phyloP scores from a whole-genome alignment of 805 yeast genomes.

The Candida glaebosa region DNA sequence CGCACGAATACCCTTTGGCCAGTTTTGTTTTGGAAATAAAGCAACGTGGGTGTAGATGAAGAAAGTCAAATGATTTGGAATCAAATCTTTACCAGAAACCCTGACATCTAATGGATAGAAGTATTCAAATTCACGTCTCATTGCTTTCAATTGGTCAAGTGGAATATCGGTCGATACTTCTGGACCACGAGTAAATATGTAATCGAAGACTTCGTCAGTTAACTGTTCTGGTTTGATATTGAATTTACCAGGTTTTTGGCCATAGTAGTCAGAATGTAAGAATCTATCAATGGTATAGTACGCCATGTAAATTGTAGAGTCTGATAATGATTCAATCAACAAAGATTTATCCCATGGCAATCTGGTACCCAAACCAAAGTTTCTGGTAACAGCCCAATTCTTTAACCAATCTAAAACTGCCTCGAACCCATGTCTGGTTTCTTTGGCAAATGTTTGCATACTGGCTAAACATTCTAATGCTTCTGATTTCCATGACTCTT shows the following conservation, averaged over 20 bases:
- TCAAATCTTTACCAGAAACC: conserved; percentile 93
- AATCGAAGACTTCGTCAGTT: conserved; percentile 93
- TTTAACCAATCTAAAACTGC: conserved; percentile 93
- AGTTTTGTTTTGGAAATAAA: conserved; percentile 79
- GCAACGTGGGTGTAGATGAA: conserved; percentile 92
- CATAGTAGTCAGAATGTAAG: conserved; percentile 83
- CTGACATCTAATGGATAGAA: conserved; percentile 93
- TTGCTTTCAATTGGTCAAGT: conserved; percentile 55
- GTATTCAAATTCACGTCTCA: conserved; percentile 94
- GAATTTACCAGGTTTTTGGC: conserved; percentile 68
- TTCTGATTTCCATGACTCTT: conserved; percentile 77
- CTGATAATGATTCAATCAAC: conserved; percentile 91
- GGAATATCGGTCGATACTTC: conserved; percentile 58
- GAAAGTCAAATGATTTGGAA: conserved; percentile 96
- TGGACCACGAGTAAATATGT: conserved; percentile 74
- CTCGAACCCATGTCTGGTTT: conserved; percentile 88
- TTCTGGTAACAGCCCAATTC: conserved; percentile 98
- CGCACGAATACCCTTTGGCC: conserved; percentile 94
- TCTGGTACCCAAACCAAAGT: conserved; percentile 91
- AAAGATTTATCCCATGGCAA: conserved; percentile 97
- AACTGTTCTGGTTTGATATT: conserved; percentile 75
- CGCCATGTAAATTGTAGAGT: conserved; percentile 93
- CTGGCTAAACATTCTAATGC: conserved; percentile 73
- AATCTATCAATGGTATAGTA: conserved; percentile 88
- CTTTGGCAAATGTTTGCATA: conserved; percentile 78